A percentile compares a stretch with the other conserved stretches of the same genome.
These are phyloP conservation scores for Incumbomyces delicatus DNA, from an alignment of 2,329 filamentous ascomycete genomes.

Conservation along the genomic window DNA sequence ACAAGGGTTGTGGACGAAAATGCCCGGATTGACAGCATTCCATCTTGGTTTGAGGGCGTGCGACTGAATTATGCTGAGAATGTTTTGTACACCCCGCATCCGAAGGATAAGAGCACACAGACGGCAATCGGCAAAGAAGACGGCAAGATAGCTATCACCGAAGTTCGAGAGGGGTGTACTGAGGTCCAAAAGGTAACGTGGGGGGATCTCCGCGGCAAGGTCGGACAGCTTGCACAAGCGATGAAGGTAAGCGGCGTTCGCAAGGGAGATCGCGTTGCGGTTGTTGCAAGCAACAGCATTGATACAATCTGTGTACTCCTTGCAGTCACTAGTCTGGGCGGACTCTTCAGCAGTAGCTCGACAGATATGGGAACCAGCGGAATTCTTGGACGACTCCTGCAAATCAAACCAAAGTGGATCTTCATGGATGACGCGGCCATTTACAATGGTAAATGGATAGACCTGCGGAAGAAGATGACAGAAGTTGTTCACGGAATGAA, in stretches of 20 bases:
- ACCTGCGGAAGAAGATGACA: slow-evolving; percentile 62
- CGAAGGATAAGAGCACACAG: slow-evolving; percentile 32
- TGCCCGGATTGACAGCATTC: slow-evolving; percentile 58
- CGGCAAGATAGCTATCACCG: slow-evolving; percentile 57
- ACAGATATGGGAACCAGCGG: slow-evolving; percentile 79
- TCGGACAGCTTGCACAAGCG: slow-evolving; percentile 53
- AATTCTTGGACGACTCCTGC: slow-evolving; percentile 61
- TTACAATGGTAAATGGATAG: slow-evolving; percentile 68
- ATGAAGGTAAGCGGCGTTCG: slow-evolving; percentile 56
- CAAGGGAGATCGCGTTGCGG: slow-evolving; percentile 64
- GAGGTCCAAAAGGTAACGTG: slow-evolving; percentile 41
- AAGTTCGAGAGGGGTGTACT: slow-evolving; percentile 39
- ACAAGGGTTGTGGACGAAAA: slow-evolving; percentile 54
- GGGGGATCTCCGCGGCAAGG: slow-evolving; percentile 52
- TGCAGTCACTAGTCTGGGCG: slow-evolving; percentile 61
- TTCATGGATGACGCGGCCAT: slow-evolving; percentile 73
- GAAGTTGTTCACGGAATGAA: slow-evolving; percentile 56
- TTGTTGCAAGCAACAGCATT: slow-evolving; percentile 65
- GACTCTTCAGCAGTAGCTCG: slow-evolving; percentile 63
- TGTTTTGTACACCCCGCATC: slow-evolving; percentile 51
- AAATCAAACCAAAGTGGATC: slow-evolving; percentile 68
- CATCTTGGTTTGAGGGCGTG: slow-evolving; percentile 68
- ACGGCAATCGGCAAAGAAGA: slow-evolving; percentile 69
- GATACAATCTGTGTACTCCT: slow-evolving; percentile 65
- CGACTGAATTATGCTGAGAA: slow-evolving; percentile 73